These are phyloP conservation scores for Astrothelium macrocarpum DNA, from an alignment of 495 filamentous ascomycete species.

Conservation along the genomic window DNA sequence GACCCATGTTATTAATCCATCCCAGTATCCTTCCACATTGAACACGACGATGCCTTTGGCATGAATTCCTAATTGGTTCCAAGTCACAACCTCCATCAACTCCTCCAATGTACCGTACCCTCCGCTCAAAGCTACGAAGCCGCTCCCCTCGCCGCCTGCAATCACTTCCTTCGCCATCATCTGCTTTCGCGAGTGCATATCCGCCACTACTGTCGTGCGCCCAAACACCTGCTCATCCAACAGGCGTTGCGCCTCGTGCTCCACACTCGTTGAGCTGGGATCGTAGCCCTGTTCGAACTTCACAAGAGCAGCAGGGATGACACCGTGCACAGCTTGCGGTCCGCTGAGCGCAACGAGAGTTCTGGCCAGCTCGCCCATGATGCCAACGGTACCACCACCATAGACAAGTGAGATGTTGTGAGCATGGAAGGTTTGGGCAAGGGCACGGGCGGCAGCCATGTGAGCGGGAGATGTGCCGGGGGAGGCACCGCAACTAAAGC, in stretches of 20 bases:
- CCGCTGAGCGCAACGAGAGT: slow-evolving; percentile 82
- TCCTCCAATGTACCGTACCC: slow-evolving; percentile 96
- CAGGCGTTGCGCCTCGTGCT: slow-evolving; percentile 27
- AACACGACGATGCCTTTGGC: slow-evolving; percentile 65
- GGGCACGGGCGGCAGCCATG: slow-evolving; percentile 63
- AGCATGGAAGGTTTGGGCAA: slow-evolving; percentile 63
- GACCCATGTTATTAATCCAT: slow-evolving; percentile 78
- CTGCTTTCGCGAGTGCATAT: slow-evolving; percentile 92
- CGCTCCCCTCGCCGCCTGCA: slow-evolving; percentile 67
- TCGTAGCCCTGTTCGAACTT: slow-evolving; percentile 57
- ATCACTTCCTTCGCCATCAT: slow-evolving; percentile 85
- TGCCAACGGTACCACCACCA: slow-evolving; percentile 84
- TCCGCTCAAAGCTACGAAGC: slow-evolving; percentile 82
- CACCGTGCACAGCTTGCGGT: slow-evolving; percentile 75
- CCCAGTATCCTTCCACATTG: slow-evolving; percentile 86
- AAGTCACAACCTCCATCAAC: slow-evolving; percentile 90
- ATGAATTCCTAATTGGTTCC: slow-evolving; percentile 97
- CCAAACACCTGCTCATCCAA: slow-evolving; percentile 67
- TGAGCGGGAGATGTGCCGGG: slow-evolving; percentile 60
- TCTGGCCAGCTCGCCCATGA: slow-evolving; percentile 88
- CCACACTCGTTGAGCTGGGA: slow-evolving; percentile 33
- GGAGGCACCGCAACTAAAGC: slow-evolving; percentile 58
- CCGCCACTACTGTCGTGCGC: slow-evolving; percentile 72
- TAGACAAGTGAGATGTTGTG: slow-evolving; percentile 77
- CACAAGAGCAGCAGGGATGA: slow-evolving; percentile 83